A percentile compares a stretch with the other conserved stretches of the same genome.
These are phyloP conservation scores for Acanthamoeba triangularis DNA, from an alignment of 208 protist genomes.

Conservation along the genomic window DNA sequence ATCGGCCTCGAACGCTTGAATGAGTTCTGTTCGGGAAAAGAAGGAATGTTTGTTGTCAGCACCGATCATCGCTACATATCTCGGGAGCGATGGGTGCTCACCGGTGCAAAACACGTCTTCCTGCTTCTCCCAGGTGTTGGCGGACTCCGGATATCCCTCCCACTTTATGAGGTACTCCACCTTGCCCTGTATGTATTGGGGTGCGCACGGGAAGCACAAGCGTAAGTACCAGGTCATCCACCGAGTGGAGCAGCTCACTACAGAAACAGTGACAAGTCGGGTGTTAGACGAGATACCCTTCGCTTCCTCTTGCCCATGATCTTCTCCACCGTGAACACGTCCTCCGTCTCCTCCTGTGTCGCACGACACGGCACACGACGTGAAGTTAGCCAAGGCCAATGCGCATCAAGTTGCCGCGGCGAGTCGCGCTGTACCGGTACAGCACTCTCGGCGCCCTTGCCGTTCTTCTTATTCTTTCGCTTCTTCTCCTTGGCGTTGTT, in stretches of 20 bases:
- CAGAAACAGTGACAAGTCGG: background rate
- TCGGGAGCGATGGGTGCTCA: background rate
- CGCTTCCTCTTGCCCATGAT: constrained; percentile 57
- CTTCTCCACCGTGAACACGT: constrained; percentile 58
- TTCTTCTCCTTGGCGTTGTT: background rate
- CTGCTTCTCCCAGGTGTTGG: constrained; percentile 72
- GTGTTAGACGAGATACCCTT: background rate
- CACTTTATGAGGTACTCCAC: constrained; percentile 63
- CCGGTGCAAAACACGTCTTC: constrained; percentile 58
- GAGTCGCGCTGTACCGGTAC: background rate
- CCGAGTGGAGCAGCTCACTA: background rate
- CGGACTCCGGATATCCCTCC: constrained; percentile 46
- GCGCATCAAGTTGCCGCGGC: background rate
- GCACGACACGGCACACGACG: background rate
- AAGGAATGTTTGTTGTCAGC: too few relatives aligned
- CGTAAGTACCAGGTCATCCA: too few relatives aligned
- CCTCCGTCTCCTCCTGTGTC: background rate
- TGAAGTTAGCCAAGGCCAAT: background rate
- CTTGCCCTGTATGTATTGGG: background rate
- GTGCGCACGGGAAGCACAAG: background rate
- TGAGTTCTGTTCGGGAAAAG: background rate
- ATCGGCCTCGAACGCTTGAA: constrained; percentile 11
- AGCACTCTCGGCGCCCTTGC: background rate
- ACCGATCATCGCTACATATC: too few relatives aligned
- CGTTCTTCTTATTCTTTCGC: background rate